Evolutionary conservation across 2,329 filamentous ascomycete species (phyloP).

Genomic region (Leptographium procerum): DNA sequence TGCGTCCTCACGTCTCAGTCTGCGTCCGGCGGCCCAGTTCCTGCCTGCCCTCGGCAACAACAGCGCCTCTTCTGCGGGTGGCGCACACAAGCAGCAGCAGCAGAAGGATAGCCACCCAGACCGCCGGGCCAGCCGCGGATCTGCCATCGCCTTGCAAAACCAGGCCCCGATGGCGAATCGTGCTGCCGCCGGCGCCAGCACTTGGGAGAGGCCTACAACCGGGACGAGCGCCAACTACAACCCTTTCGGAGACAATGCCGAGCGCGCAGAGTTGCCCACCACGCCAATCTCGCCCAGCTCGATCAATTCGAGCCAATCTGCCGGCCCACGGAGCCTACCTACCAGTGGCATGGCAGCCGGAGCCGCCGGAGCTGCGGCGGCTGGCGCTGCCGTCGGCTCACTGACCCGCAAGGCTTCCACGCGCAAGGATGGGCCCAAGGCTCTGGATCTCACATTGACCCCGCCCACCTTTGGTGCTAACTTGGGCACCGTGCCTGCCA

Average conservation of each 20-base stretch:
- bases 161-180: constrained; percentile 16
- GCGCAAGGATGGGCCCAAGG: constrained; percentile 38
- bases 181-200: constrained; percentile 21
- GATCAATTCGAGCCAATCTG: constrained; percentile 23
- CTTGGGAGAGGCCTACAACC: constrained; percentile 36
- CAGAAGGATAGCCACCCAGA: constrained; percentile 22
- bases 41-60: constrained; percentile 47
- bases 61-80: not conserved
- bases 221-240: constrained; percentile 41
- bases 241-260: constrained; percentile 57
- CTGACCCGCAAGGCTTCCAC: constrained; percentile 45
- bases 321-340: too few species aligned
- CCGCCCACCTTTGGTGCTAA: constrained; percentile 15
- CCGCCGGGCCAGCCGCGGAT: constrained; percentile 38
- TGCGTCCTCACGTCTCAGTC: constrained; percentile 67
- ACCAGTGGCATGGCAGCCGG: too few species aligned
- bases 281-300: too few species aligned
- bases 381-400: constrained; percentile 26
- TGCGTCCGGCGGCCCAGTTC: constrained; percentile 78
- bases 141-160: constrained; percentile 26
- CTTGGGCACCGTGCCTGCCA: constrained; percentile 33
- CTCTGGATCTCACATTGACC: constrained; percentile 42
- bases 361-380: constrained; percentile 24
- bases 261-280: constrained; percentile 31
- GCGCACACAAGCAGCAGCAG: not conserved